phyloP scores from a whole-genome alignment of 306 rosid species.

The Vicia faba region DNA sequence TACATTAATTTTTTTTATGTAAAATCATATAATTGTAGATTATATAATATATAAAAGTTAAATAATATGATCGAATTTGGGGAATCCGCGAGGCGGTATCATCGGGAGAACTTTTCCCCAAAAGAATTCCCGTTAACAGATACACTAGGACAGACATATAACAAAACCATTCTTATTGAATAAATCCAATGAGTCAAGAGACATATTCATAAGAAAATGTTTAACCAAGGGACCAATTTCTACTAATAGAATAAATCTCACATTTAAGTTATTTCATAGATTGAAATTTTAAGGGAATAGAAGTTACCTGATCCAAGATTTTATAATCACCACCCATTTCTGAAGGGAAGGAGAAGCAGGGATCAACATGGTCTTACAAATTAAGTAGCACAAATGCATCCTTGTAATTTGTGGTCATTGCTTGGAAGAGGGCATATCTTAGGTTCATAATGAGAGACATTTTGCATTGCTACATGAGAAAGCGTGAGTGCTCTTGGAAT shows the following conservation, averaged over 20 bases:
- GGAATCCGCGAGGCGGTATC: too few species aligned
- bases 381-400: background rate
- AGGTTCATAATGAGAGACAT: background rate
- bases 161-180: background rate
- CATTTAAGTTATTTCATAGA: background rate
- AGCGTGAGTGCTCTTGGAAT: background rate
- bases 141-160: background rate
- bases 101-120: too few species aligned
- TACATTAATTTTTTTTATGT: too few species aligned
- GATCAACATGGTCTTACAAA: background rate
- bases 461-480: background rate
- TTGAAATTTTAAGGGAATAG: background rate
- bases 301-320: background rate
- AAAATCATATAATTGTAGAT: too few species aligned
- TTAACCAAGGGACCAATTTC: background rate
- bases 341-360: background rate
- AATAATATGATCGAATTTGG: too few species aligned
- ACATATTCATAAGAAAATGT: background rate
- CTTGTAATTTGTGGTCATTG: background rate
- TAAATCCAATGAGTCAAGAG: background rate
- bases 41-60: too few species aligned
- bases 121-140: too few species aligned
- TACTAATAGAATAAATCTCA: background rate
- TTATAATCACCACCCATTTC: background rate
- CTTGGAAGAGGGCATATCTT: background rate